Percentiles rank a stretch among this genome's conserved stretches.
Evolutionary conservation across 2,329 filamentous ascomycete genomes (phyloP).

Genomic region (Magnaporthiopsis poae): DNA sequence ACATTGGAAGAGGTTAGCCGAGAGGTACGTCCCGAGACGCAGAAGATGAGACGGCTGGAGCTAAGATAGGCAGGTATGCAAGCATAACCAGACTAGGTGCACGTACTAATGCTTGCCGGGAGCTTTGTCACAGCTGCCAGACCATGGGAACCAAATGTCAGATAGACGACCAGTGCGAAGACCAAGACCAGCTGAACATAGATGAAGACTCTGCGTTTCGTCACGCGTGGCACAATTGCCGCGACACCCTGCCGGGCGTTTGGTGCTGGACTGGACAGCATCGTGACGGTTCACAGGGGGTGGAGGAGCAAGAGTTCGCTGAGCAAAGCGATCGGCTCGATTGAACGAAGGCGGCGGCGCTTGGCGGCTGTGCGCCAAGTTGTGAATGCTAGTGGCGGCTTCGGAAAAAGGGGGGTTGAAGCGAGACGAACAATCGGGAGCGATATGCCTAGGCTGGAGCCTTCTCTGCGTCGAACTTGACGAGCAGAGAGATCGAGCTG

Average conservation of each 20-base stretch:
- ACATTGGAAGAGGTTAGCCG: neutral
- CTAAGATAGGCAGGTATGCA: too few species aligned
- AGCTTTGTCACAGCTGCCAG: neutral
- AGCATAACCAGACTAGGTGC: too few species aligned
- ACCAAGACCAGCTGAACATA: neutral
- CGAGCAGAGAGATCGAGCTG: neutral
- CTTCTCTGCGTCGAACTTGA: too few species aligned
- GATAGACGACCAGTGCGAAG: neutral
- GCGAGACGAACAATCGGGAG: too few species aligned
- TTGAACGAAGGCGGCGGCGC: neutral
- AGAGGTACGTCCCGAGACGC: neutral
- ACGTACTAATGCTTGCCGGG: neutral
- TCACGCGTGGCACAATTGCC: neutral
- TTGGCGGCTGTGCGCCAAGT: too few species aligned
- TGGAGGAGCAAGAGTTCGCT: too few species aligned
- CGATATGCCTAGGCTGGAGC: too few species aligned
- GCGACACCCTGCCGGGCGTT: neutral
- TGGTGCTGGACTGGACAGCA: neutral
- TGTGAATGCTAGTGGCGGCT: too few species aligned
- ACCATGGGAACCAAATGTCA: neutral
- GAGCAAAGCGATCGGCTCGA: too few species aligned
- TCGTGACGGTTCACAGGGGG: neutral
- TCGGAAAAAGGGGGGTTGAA: too few species aligned
- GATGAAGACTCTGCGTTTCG: neutral
- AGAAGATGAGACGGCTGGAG: neutral